A percentile compares a stretch with the other conserved stretches of the same genome.
These are phyloP conservation scores for Candida labiduridarum DNA, from an alignment of 1,139 yeast genomes.

Conservation along the genomic window DNA sequence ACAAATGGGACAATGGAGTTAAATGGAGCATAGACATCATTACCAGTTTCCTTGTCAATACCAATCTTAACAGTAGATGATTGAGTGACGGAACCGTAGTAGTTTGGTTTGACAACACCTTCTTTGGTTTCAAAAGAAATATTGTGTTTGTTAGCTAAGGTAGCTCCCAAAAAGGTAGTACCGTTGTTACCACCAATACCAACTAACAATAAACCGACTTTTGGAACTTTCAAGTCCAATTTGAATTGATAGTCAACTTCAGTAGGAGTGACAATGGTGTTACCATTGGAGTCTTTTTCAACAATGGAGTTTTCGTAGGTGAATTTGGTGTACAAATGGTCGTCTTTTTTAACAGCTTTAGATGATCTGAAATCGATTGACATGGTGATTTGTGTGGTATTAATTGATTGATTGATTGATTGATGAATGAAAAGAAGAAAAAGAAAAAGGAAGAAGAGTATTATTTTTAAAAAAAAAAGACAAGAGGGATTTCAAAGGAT, in stretches of 20 bases:
- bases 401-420: neutral
- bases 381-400: conserved; percentile 1
- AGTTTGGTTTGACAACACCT: conserved; percentile 80
- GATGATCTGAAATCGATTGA: conserved; percentile 62
- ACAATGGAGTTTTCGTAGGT: conserved; percentile 42
- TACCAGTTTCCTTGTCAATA: conserved; percentile 68
- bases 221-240: conserved; percentile 80
- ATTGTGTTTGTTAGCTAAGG: conserved; percentile 82
- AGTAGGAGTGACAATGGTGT: conserved; percentile 70
- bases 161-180: conserved; percentile 83
- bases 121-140: conserved; percentile 81
- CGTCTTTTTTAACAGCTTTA: conserved; percentile 59
- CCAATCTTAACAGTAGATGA: conserved; percentile 90
- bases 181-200: conserved; percentile 98
- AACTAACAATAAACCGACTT: conserved; percentile 85
- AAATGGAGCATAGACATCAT: conserved; percentile 92
- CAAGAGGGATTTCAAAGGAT: conserved; percentile 10
- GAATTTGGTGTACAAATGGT: conserved; percentile 68
- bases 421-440: neutral
- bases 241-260: conserved; percentile 80
- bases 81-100: conserved; percentile 96
- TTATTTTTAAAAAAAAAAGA: neutral
- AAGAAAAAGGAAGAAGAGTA: conserved; percentile 4
- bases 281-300: conserved; percentile 53
- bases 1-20: conserved; percentile 86